A percentile compares a stretch with the other conserved stretches of the same genome.
phyloP scores from a whole-genome alignment of 495 filamentous ascomycete species.

The Neurospora pannonica region DNA sequence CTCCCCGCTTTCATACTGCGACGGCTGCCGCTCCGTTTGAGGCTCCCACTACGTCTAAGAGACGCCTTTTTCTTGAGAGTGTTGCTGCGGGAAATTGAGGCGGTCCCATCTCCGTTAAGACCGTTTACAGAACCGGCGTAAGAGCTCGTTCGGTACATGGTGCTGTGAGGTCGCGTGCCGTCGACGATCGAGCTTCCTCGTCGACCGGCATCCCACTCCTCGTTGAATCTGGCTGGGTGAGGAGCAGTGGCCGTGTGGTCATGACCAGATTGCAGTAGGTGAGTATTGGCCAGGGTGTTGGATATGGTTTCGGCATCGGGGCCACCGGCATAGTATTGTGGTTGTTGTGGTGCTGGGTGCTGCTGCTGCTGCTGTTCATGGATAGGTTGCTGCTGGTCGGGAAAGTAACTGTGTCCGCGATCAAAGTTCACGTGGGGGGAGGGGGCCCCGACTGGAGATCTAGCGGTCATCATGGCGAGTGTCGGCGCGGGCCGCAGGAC shows the following conservation, averaged over 20 bases:
- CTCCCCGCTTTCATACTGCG: constrained; percentile 71
- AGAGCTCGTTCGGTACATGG: constrained; percentile 40
- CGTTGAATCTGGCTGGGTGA: constrained; percentile 46
- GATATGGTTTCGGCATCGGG: constrained; percentile 30
- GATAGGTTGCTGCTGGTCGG: constrained; percentile 15
- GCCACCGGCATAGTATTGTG: constrained; percentile 11
- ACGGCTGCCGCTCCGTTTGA: constrained; percentile 72
- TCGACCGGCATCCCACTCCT: constrained; percentile 63
- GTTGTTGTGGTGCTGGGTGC: neutral
- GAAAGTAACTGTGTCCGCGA: constrained; percentile 12
- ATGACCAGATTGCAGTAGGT: constrained; percentile 23
- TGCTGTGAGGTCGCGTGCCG: constrained; percentile 18
- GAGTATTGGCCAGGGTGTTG: constrained; percentile 34
- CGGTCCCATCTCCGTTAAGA: constrained; percentile 20
- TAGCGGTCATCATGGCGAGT: neutral
- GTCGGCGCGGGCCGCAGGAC: neutral
- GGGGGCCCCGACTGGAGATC: neutral
- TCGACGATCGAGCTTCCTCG: constrained; percentile 54
- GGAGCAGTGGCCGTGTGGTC: constrained; percentile 13
- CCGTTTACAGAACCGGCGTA: constrained; percentile 33
- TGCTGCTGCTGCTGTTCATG: constrained; percentile 5
- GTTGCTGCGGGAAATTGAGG: constrained; percentile 53
- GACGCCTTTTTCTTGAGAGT: constrained; percentile 84
- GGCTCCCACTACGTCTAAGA: constrained; percentile 57
- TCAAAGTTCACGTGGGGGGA: constrained; percentile 8